Evolutionary conservation across 129 eudicot species (phyloP), one percentile per base, ranked within the genome.

Genomic region (Daucus carota): DNA sequence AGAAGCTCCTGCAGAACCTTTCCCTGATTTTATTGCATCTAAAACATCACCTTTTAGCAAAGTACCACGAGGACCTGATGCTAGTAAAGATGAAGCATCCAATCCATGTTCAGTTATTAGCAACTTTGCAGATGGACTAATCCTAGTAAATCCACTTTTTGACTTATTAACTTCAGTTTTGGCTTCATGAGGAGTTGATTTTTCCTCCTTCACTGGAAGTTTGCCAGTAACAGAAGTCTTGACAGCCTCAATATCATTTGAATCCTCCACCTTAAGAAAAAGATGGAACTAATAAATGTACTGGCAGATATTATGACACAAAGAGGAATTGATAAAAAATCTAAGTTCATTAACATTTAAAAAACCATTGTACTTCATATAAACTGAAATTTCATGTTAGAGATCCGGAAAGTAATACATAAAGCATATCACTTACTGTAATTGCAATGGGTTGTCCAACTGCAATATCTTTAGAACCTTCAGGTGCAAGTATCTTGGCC

Each of bases 11-110:
- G 81, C 66, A 40, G 90, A 85, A 68, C 82, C 96, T 78, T 82
- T 86, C 44, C 99, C 97, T 48, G 96, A 87, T 50, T 94, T 94
- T 63, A 94, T 83, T 65, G 97, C 92, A 75, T 80, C 78, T 78
- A 94, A 78, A 83, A 94, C 99, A 86, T 94, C 99, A 18, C 97
- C 92, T 85, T 94, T 94, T 42, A 89, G 48, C 73, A 94, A 86
- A 72, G 99, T 94, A 66, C 97, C 99, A 89, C 88, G 99, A 59
- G 87, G 87, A 80, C 99, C 99, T 68, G 99, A 87, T 83, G 97
- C 85, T 28, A 28, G 59, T 81, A 94, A 80, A 28, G 88, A 86
- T 41, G 99, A 89, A 71, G 90, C 83, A 85, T 94, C 99, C 54
- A 94, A 76, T 26, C 90, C 86, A 76, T 91, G 96, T 82, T 87